phyloP scores from a whole-genome alignment of 2,329 filamentous ascomycete genomes.

The Remersonia thermophila region DNA sequence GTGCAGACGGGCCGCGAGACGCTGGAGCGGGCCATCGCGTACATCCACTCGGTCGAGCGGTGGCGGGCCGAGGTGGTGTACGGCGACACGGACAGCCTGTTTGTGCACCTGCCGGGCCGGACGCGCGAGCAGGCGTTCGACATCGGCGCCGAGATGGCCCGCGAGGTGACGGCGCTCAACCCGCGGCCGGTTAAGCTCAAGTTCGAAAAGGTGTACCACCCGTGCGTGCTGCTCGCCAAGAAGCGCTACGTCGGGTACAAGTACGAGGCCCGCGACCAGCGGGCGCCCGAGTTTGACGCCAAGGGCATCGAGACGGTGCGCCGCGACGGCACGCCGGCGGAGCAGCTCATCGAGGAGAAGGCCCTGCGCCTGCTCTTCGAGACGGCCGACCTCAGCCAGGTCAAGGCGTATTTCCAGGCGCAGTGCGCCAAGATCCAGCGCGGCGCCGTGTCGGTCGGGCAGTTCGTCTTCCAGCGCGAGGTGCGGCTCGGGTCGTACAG shows the following conservation, averaged over 20 bases:
- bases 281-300: slow-evolving; percentile 80
- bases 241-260: slow-evolving; percentile 98
- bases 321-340: slow-evolving; percentile 83
- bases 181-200: slow-evolving; percentile 89
- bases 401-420: slow-evolving; percentile 79
- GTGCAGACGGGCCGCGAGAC: slow-evolving; percentile 94
- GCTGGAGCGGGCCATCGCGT: slow-evolving; percentile 80
- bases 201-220: slow-evolving; percentile 97
- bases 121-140: slow-evolving; percentile 81
- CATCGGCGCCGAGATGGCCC: slow-evolving; percentile 84
- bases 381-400: slow-evolving; percentile 74
- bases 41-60: slow-evolving; percentile 74
- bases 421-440: slow-evolving; percentile 91
- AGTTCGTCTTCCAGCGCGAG: slow-evolving; percentile 91
- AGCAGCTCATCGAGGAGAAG: slow-evolving; percentile 94
- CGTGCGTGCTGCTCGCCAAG: slow-evolving; percentile 86
- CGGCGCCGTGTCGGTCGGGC: slow-evolving; percentile 76
- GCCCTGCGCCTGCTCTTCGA: slow-evolving; percentile 81
- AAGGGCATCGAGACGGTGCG: slow-evolving; percentile 98
- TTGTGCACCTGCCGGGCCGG: slow-evolving; percentile 77
- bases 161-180: slow-evolving; percentile 77
- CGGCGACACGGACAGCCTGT: slow-evolving; percentile 92
- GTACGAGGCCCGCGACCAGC: slow-evolving; percentile 68
- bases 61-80: slow-evolving; percentile 98
- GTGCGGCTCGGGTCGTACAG: slow-evolving; percentile 84